These are phyloP conservation scores for Aspergillus bertholletiae DNA, from an alignment of 495 filamentous ascomycete genomes.

Conservation along the genomic window DNA sequence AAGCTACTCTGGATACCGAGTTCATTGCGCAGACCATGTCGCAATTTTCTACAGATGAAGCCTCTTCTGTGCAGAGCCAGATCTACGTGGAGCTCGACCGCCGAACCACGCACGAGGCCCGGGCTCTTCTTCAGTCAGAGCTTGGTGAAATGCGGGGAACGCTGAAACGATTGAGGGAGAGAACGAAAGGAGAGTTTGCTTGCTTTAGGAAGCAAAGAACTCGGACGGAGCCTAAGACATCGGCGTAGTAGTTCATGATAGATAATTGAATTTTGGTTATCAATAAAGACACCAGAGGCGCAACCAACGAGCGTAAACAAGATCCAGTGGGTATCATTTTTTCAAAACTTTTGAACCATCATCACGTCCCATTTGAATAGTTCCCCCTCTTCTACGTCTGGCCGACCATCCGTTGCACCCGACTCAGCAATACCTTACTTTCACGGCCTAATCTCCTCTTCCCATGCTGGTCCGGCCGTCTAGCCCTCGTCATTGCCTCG, in stretches of 20 bases:
- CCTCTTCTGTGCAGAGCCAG: constrained; percentile 72
- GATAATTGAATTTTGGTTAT: background rate
- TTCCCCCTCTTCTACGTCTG: constrained; percentile 9
- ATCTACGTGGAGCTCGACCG: constrained; percentile 87
- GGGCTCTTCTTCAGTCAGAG: constrained; percentile 75
- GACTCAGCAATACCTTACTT: constrained; percentile 77
- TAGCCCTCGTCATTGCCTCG: constrained; percentile 72
- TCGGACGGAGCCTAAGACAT: constrained; percentile 19
- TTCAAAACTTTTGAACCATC: constrained; percentile 3
- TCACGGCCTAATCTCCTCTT: constrained; percentile 82
- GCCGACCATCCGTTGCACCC: constrained; percentile 69
- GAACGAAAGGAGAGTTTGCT: constrained; percentile 79
- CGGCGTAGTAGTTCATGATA: background rate
- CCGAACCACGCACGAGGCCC: constrained; percentile 80
- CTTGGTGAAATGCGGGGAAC: constrained; percentile 82
- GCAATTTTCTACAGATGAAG: constrained; percentile 81
- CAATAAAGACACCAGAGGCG: background rate
- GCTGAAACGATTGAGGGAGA: constrained; percentile 77
- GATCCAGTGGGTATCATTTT: constrained; percentile 22
- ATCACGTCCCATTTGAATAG: background rate
- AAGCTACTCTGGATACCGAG: constrained; percentile 94
- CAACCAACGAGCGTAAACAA: background rate
- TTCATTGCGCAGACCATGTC: constrained; percentile 91
- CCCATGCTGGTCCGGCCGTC: constrained; percentile 69
- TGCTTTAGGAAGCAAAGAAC: constrained; percentile 61